A percentile compares a stretch with the other conserved stretches of the same genome.
These are phyloP conservation scores for Boletus patriciae DNA, from an alignment of 768 basidiomycete species.

Conservation along the genomic window DNA sequence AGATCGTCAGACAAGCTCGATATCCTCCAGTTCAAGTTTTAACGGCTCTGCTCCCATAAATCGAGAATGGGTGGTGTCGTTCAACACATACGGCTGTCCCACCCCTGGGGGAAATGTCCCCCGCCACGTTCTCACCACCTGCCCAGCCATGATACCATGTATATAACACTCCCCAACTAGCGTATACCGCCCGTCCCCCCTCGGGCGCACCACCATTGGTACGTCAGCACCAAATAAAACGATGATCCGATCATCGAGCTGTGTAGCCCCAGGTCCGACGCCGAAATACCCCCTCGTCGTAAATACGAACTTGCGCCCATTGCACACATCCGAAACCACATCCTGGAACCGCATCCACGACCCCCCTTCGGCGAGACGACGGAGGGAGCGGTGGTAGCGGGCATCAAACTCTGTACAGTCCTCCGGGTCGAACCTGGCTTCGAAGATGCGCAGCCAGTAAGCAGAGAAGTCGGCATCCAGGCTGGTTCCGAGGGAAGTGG, in stretches of 20 bases:
- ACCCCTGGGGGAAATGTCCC: background rate
- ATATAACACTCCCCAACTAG: slow-evolving; percentile 9
- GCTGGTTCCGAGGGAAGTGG: background rate
- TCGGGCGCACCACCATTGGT: slow-evolving; percentile 7
- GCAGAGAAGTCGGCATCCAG: background rate
- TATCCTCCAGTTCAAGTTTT: background rate
- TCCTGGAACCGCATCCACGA: slow-evolving; percentile 6
- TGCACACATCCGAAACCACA: background rate
- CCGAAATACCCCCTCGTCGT: background rate
- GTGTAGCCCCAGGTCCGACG: background rate
- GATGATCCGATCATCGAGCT: slow-evolving; percentile 4
- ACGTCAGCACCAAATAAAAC: slow-evolving; percentile 2
- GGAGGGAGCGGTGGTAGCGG: background rate
- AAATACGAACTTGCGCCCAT: background rate
- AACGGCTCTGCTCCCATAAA: background rate
- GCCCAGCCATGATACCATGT: slow-evolving; percentile 7
- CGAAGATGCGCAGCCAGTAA: background rate
- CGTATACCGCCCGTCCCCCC: slow-evolving; percentile 6
- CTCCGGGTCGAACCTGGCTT: background rate
- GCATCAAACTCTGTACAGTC: background rate
- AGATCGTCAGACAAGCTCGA: background rate
- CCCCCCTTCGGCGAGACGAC: background rate
- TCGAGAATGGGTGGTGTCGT: background rate
- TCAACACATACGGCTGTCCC: background rate
- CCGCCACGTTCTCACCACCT: slow-evolving; percentile 5